Conservation (phyloP, 2,329 filamentous ascomycete genomes). For the Fusarium sp. region DNA sequence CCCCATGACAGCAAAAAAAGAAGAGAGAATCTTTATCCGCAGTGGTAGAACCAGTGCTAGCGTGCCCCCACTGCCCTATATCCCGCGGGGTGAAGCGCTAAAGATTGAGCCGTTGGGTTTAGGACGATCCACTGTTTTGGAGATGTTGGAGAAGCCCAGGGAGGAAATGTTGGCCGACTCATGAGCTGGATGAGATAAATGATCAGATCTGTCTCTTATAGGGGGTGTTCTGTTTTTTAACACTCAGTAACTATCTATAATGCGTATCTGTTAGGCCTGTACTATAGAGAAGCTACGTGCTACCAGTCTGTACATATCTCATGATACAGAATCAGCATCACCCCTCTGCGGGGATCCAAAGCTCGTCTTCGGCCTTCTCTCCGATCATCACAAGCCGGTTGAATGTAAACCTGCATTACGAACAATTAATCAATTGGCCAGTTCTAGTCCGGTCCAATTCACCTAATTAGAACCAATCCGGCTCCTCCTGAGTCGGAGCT, state of each 20-base stretch:
- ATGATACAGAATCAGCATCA: conserved; percentile 2
- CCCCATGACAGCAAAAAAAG: conserved; percentile 28
- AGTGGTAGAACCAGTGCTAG: background rate
- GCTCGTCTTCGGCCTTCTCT: conserved; percentile 27
- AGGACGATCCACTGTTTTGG: conserved; percentile 16
- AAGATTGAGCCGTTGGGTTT: background rate
- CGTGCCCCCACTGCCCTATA: conserved; percentile 24
- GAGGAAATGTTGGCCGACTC: conserved; percentile 16
- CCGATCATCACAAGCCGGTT: conserved; percentile 12
- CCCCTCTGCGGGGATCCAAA: conserved; percentile 12
- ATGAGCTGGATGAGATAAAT: background rate
- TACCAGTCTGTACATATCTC: background rate
- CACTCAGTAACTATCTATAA: accelerated
- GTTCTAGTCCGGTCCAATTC: background rate
- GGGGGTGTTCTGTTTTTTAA: too few species aligned
- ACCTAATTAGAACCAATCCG: background rate
- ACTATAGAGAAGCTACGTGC: background rate
- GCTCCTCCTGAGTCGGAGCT: conserved; percentile 2
- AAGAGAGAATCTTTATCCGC: background rate
- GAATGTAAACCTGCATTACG: background rate
- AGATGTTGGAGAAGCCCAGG: conserved; percentile 28
- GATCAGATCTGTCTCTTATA: background rate
- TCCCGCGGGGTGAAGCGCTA: conserved; percentile 30
- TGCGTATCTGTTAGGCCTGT: background rate
- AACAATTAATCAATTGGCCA: background rate